Conservation (phyloP, 2,329 filamentous ascomycete genomes). For the Epichloe sibirici region DNA sequence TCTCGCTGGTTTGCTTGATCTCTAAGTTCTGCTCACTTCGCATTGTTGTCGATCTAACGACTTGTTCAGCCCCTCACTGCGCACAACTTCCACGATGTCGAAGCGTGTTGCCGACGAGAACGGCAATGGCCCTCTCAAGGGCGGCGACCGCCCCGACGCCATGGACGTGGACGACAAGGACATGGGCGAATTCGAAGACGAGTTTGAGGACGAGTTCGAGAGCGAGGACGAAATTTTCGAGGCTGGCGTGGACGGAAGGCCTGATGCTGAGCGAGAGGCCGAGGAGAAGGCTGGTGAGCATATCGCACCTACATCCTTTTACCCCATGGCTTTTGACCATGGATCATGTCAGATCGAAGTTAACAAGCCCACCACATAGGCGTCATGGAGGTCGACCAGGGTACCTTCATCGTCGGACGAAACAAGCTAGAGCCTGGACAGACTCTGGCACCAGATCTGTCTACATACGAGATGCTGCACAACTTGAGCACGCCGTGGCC, state of each 20-base stretch:
- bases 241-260: slow-evolving; percentile 83
- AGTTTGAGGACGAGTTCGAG: slow-evolving; percentile 87
- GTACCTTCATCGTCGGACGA: slow-evolving; percentile 90
- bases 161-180: slow-evolving; percentile 55
- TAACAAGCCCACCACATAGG: neutral
- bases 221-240: slow-evolving; percentile 84
- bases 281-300: slow-evolving; percentile 59
- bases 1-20: neutral
- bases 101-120: slow-evolving; percentile 42
- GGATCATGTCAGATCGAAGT: neutral
- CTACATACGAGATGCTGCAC: slow-evolving; percentile 98
- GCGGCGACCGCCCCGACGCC: slow-evolving; percentile 47
- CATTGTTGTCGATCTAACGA: neutral
- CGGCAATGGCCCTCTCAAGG: slow-evolving; percentile 41
- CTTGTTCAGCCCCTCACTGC: neutral
- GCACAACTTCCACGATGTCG: slow-evolving; percentile 33
- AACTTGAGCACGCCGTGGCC: slow-evolving; percentile 91
- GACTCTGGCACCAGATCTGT: slow-evolving; percentile 78
- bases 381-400: slow-evolving; percentile 86
- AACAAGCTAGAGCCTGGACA: slow-evolving; percentile 85
- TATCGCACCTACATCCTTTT: neutral
- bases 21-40: neutral
- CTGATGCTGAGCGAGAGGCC: slow-evolving; percentile 83
- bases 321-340: too few species aligned
- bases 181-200: slow-evolving; percentile 83